These are phyloP conservation scores for Lecanicillium sp. DNA, from an alignment of 2,329 filamentous ascomycete genomes.

Conservation along the genomic window DNA sequence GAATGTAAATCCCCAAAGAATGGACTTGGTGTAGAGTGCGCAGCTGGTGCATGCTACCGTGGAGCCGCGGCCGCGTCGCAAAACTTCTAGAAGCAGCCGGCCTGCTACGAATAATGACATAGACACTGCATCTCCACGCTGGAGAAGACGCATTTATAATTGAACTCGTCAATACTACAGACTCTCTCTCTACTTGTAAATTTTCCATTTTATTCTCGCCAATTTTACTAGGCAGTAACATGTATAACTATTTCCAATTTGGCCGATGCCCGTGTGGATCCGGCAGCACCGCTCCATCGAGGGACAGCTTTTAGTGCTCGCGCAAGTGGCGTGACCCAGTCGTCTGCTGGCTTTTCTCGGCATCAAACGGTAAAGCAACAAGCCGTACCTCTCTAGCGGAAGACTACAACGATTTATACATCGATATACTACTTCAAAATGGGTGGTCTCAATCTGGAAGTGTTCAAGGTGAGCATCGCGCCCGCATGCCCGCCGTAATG, in stretches of 20 bases:
- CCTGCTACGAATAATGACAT: slow-evolving; percentile 6
- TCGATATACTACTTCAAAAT: no score
- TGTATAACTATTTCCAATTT: neutral
- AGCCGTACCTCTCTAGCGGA: no score
- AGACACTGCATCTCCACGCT: neutral
- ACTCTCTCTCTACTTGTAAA: no score
- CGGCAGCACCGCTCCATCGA: neutral
- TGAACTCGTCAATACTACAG: neutral
- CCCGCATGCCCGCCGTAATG: no score
- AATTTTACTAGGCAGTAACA: neutral
- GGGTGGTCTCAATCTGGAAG: slow-evolving; percentile 84
- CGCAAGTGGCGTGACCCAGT: neutral
- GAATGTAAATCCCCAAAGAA: neutral
- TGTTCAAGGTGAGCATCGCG: slow-evolving; percentile 69
- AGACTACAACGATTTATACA: neutral
- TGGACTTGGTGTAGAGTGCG: no score
- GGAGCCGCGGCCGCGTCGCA: no score
- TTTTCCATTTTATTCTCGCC: no score
- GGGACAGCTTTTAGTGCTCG: neutral
- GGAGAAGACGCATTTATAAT: neutral
- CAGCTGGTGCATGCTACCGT: no score
- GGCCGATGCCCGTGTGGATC: neutral
- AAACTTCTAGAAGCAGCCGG: neutral
- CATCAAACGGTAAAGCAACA: neutral
- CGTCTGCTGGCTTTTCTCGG: neutral